Conservation (phyloP, 1,284 basidiomycete genomes). For the Schizopora paradoxa region DNA sequence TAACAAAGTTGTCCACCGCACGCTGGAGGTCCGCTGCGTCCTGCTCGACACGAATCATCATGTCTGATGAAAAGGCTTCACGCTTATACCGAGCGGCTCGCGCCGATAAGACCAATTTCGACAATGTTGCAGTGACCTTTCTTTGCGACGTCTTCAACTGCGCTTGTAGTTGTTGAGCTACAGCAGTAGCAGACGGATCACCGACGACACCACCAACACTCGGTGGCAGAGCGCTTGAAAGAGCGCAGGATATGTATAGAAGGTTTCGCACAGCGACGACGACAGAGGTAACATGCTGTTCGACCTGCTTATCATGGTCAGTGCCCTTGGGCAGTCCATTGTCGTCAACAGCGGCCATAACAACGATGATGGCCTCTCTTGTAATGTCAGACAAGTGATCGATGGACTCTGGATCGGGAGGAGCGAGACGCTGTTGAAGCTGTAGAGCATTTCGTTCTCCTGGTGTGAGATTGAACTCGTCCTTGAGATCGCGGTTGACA, state of each 20-base stretch:
- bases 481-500: conserved; percentile 18
- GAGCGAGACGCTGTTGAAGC: conserved; percentile 56
- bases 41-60: conserved; percentile 65
- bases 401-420: conserved; percentile 51
- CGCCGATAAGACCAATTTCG: conserved; percentile 69
- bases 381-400: conserved; percentile 54
- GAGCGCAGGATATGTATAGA: conserved; percentile 63
- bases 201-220: conserved; percentile 48
- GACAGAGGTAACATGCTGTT: conserved; percentile 57
- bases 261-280: conserved; percentile 69
- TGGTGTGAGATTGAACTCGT: conserved; percentile 46
- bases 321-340: conserved; percentile 38
- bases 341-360: conserved; percentile 56
- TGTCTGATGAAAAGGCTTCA: conserved; percentile 40
- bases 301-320: conserved; percentile 54
- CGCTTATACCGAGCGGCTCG: conserved; percentile 38
- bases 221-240: conserved; percentile 55
- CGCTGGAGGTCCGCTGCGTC: conserved; percentile 77
- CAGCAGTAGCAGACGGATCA: conserved; percentile 29
- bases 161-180: conserved; percentile 45
- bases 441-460: conserved; percentile 62
- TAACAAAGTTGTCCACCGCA: conserved; percentile 66
- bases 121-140: conserved; percentile 74
- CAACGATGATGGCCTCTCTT: conserved; percentile 53
- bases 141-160: conserved; percentile 47